A percentile compares a stretch with the other conserved stretches of the same genome.
Conservation (phyloP, 2,329 filamentous ascomycete species). For the Alternaria triticimaculans region DNA sequence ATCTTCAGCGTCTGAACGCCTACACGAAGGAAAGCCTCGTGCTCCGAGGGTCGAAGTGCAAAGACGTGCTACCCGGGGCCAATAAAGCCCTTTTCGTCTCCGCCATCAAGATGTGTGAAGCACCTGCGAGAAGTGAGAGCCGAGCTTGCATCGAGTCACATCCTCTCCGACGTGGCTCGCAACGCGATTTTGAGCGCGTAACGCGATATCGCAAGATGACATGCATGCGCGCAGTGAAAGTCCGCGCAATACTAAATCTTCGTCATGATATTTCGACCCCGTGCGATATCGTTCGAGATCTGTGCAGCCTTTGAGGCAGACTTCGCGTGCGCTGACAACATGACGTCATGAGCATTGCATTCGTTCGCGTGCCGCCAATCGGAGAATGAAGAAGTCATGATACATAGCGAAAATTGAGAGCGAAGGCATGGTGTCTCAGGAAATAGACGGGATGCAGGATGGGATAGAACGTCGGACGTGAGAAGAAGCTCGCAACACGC, state of each 20-base stretch:
- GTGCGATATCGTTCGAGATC: background rate
- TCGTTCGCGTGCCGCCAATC: background rate
- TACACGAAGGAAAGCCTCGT: background rate
- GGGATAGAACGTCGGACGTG: background rate
- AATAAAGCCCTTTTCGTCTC: background rate
- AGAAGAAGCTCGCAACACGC: background rate
- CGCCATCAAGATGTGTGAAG: background rate
- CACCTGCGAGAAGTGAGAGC: background rate
- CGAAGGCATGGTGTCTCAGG: background rate
- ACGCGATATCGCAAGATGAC: background rate
- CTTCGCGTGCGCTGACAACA: background rate
- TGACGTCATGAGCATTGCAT: background rate
- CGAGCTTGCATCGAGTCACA: background rate
- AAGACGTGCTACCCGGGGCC: background rate
- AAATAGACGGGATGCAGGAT: background rate
- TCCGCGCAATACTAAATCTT: background rate
- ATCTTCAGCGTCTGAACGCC: background rate
- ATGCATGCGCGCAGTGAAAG: background rate
- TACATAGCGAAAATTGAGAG: background rate
- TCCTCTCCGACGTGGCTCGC: background rate
- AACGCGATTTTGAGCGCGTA: background rate
- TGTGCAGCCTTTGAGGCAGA: background rate
- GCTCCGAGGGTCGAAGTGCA: rapidly evolving
- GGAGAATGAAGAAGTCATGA: background rate
- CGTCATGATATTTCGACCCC: background rate